Evolutionary conservation across 441 rosid species (phyloP).

Genomic region (Syzygium malaccense): DNA sequence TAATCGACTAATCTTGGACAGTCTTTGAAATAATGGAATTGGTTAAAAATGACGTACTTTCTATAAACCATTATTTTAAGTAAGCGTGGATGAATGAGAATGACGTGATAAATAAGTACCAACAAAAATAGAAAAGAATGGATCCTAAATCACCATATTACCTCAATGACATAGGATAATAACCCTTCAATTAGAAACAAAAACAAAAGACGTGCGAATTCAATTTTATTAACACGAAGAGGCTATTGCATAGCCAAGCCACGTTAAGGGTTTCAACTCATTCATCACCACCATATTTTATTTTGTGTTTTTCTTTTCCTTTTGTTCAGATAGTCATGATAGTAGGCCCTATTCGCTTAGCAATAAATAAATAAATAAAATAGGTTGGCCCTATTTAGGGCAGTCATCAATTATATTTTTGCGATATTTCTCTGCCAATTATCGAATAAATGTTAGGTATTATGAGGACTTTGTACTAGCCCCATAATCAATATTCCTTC

Average conservation of each 20-base stretch:
- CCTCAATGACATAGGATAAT: background rate
- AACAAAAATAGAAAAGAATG: background rate
- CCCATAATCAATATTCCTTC: background rate
- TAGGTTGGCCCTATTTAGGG: background rate
- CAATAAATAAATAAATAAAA: background rate
- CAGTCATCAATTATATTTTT: background rate
- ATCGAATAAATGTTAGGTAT: background rate
- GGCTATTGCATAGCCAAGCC: background rate
- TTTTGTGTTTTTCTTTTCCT: background rate
- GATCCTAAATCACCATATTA: background rate
- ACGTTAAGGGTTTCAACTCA: background rate
- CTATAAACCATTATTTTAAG: background rate
- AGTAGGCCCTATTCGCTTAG: background rate
- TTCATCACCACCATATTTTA: background rate
- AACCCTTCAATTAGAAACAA: background rate
- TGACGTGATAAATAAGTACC: background rate
- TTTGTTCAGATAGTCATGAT: background rate
- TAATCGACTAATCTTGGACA: background rate
- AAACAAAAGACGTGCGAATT: background rate
- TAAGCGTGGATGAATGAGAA: background rate
- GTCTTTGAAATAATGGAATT: background rate
- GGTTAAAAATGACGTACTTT: background rate
- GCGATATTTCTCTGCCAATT: background rate
- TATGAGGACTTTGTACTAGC: background rate
- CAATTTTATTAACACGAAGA: too few relatives aligned